Conservation (phyloP, 371 early-diverging fungal species). For the Mortierella sp. region DNA sequence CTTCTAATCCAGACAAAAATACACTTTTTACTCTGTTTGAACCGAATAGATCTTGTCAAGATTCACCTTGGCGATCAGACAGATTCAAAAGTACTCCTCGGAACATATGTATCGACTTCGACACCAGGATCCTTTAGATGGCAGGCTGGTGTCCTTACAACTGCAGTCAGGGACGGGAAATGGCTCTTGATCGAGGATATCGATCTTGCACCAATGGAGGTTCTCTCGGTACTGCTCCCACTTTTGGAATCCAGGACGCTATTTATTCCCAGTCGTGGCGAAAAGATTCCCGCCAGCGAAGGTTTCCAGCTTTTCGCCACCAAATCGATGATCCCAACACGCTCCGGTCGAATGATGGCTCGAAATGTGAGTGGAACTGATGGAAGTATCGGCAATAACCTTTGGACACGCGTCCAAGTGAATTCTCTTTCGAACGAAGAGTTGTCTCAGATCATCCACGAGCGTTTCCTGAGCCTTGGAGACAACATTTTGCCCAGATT, state of each 20-base stretch:
- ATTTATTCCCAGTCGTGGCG: constrained; percentile 95
- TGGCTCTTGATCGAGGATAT: constrained; percentile 99
- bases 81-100: constrained; percentile 96
- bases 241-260: constrained; percentile 94
- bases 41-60: constrained; percentile 79
- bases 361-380: constrained; percentile 61
- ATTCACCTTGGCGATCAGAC: constrained; percentile 99
- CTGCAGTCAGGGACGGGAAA: constrained; percentile 93
- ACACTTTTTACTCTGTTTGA: not conserved
- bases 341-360: constrained; percentile 52
- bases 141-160: constrained; percentile 97
- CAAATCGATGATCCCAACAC: constrained; percentile 65
- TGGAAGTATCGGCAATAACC: constrained; percentile 71
- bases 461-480: constrained; percentile 67
- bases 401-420: constrained; percentile 85
- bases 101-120: constrained; percentile 96
- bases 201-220: constrained; percentile 98
- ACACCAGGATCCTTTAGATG: constrained; percentile 94
- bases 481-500: constrained; percentile 55
- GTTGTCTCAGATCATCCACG: constrained; percentile 69
- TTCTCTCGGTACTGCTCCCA: constrained; percentile 94
- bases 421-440: constrained; percentile 73
- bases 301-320: constrained; percentile 99
- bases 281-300: constrained; percentile 89
- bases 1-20: not conserved